These are phyloP conservation scores for Metschnikowia rubicola DNA, from an alignment of 805 yeast species.

Conservation along the genomic window DNA sequence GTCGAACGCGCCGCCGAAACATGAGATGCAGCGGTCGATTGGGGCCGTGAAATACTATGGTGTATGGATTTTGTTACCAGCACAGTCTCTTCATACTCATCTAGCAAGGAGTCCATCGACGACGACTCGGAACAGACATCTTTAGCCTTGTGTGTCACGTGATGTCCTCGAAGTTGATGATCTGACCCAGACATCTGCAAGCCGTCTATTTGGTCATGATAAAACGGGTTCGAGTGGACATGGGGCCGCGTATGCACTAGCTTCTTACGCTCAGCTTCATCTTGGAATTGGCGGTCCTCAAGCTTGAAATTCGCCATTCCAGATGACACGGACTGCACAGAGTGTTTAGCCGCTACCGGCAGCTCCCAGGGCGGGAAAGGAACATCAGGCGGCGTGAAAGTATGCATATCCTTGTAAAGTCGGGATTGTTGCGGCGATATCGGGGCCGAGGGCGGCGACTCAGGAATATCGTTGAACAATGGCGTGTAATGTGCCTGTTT, in stretches of 20 bases:
- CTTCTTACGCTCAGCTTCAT: neutral
- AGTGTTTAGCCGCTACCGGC: slow-evolving; percentile 13
- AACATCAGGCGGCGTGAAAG: neutral
- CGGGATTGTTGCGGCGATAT: slow-evolving; percentile 29
- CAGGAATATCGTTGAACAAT: slow-evolving; percentile 33
- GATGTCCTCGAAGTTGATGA: neutral
- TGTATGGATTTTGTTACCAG: slow-evolving; percentile 26
- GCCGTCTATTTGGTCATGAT: neutral
- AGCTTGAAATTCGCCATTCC: slow-evolving; percentile 27
- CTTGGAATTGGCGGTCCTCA: neutral
- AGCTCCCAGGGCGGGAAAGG: neutral
- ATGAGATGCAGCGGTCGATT: slow-evolving; percentile 26
- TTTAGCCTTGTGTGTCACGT: neutral
- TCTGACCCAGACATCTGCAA: too few species aligned
- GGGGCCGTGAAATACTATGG: slow-evolving; percentile 24
- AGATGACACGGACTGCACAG: slow-evolving; percentile 25
- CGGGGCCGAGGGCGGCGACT: slow-evolving; percentile 44
- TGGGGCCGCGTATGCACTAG: neutral
- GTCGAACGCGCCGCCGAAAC: slow-evolving; percentile 17
- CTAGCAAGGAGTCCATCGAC: slow-evolving; percentile 40
- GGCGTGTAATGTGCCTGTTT: slow-evolving; percentile 8
- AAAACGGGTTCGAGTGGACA: slow-evolving; percentile 1
- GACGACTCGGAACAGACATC: slow-evolving; percentile 14
- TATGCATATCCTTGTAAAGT: neutral
- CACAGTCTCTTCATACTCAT: slow-evolving; percentile 44